phyloP scores from a whole-genome alignment of 768 basidiomycete species.

The Phallus indusiatus region DNA sequence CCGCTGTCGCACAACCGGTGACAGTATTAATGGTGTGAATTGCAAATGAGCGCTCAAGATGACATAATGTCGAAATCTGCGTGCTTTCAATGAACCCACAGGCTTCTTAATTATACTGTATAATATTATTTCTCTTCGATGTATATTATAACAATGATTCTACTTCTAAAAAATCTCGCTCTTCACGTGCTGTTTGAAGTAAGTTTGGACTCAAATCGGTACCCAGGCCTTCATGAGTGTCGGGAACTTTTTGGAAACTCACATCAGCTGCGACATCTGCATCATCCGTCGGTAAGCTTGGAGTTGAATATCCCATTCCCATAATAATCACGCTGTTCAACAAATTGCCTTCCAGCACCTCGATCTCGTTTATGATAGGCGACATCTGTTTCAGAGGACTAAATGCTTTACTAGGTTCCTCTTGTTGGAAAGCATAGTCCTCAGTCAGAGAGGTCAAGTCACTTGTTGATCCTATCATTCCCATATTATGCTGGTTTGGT shows the following conservation, averaged over 20 bases:
- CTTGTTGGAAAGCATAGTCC: constrained; percentile 2
- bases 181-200: not conserved
- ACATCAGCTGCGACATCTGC: not conserved
- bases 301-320: not conserved
- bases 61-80: constrained; percentile 33
- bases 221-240: not conserved
- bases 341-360: not conserved
- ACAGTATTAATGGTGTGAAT: constrained; percentile 18
- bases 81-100: constrained; percentile 27
- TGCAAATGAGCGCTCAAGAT: constrained; percentile 34
- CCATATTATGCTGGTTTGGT: not conserved
- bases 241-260: no score
- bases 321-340: not conserved
- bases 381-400: not conserved
- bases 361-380: not conserved
- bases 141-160: not conserved
- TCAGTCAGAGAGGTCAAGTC: not conserved
- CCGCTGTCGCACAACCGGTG: constrained; percentile 16
- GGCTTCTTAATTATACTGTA: not conserved
- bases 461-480: not conserved
- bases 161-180: not conserved
- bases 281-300: not conserved
- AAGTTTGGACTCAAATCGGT: not conserved
- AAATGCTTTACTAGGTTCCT: not conserved
- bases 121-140: not conserved